Percentiles rank a stretch among this genome's conserved stretches.
Evolutionary conservation across 345 rosid genomes (phyloP).

Genomic region (Capsella bursapastoris): DNA sequence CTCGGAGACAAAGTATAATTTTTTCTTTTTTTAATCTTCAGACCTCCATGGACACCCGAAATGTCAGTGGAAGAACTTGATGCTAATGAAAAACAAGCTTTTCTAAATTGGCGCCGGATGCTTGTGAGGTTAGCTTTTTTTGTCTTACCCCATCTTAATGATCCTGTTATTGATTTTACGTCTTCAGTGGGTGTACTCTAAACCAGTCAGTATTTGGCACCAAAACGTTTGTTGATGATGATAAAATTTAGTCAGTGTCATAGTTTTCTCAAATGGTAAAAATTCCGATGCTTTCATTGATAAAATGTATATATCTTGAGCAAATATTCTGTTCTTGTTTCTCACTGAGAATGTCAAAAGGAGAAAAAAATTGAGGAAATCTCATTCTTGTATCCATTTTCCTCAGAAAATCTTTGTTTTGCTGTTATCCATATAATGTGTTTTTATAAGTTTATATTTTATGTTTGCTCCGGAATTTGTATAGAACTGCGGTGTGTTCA

Average conservation of each 20-base stretch:
- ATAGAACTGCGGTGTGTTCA: not conserved
- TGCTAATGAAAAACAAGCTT: slow-evolving; percentile 70
- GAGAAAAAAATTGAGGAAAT: not conserved
- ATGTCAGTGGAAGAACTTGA: slow-evolving; percentile 86
- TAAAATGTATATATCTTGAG: not conserved
- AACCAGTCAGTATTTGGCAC: not conserved
- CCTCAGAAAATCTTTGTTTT: not conserved
- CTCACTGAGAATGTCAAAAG: not conserved
- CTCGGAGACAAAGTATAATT: slow-evolving; percentile 7
- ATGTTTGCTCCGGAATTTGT: not conserved
- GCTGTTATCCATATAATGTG: not conserved
- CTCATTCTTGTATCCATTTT: not conserved
- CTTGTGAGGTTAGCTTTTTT: slow-evolving; percentile 67
- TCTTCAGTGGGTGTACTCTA: not conserved
- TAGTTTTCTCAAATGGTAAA: slow-evolving; percentile 1
- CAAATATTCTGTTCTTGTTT: not conserved
- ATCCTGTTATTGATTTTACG: not conserved
- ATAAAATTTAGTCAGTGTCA: not conserved
- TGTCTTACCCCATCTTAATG: not conserved
- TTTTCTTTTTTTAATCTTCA: slow-evolving; percentile 33
- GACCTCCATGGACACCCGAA: slow-evolving; percentile 77
- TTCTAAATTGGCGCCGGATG: slow-evolving; percentile 80
- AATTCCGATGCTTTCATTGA: not conserved
- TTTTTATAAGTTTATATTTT: not conserved
- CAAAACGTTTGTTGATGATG: slow-evolving; percentile 3